A percentile compares a stretch with the other conserved stretches of the same genome.
Evolutionary conservation across 164 flowering plant genomes (phyloP).

Genomic region (Amborella trichopoda): DNA sequence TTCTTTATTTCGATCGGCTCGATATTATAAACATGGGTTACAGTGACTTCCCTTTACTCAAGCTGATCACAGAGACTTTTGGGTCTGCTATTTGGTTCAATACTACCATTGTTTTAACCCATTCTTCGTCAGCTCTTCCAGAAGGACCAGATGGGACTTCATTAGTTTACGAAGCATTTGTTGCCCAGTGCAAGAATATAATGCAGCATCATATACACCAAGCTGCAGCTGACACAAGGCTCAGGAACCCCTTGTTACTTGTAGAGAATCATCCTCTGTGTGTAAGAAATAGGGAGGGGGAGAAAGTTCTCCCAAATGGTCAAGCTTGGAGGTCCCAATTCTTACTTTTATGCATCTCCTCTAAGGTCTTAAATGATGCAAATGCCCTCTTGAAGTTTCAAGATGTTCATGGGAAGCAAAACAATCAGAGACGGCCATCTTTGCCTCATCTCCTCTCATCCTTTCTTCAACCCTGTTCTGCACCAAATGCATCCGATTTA

Average conservation of each 20-base stretch:
- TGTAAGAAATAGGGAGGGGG: conserved; percentile 47
- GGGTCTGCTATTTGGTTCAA: conserved; percentile 89
- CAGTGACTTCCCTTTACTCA: conserved; percentile 67
- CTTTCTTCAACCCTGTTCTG: conserved; percentile 43
- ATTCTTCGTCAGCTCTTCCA: conserved; percentile 62
- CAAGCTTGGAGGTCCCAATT: conserved; percentile 74
- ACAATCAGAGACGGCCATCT: conserved; percentile 47
- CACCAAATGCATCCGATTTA: not conserved
- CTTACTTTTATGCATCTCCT: conserved; percentile 55
- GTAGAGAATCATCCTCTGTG: conserved; percentile 87
- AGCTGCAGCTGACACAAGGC: conserved; percentile 56
- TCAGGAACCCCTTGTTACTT: conserved; percentile 69
- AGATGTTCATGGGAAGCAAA: conserved; percentile 47
- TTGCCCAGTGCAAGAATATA: conserved; percentile 41
- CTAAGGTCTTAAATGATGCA: conserved; percentile 76
- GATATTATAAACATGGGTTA: conserved; percentile 54
- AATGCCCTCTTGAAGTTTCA: conserved; percentile 49
- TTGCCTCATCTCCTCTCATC: conserved; percentile 90
- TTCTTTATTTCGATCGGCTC: conserved; percentile 83
- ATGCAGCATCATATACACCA: conserved; percentile 63
- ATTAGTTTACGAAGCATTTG: conserved; percentile 61
- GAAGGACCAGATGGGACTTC: conserved; percentile 73
- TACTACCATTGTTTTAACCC: conserved; percentile 85
- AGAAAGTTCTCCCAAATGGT: conserved; percentile 79
- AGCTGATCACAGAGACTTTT: conserved; percentile 74